Evolutionary conservation across 116 monocot genomes (phyloP).

Genomic region (Papilionanthe hybrid): DNA sequence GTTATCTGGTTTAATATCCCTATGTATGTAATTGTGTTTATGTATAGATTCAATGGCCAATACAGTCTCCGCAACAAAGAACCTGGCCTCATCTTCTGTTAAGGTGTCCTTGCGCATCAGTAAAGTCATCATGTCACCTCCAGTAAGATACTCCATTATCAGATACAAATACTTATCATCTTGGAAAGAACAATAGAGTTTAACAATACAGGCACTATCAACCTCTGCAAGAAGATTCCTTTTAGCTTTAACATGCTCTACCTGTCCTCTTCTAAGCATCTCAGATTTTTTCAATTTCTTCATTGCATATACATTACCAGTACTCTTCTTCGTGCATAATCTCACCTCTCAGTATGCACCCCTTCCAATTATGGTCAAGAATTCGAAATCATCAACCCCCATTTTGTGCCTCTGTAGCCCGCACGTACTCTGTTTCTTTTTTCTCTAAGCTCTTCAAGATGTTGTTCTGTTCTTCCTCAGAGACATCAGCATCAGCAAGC

Average conservation of each 20-base stretch:
- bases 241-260: conserved; percentile 93
- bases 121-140: conserved; percentile 94
- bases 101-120: conserved; percentile 89
- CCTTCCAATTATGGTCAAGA: conserved; percentile 92
- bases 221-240: conserved; percentile 94
- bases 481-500: conserved; percentile 93
- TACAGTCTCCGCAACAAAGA: conserved; percentile 86
- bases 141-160: conserved; percentile 94
- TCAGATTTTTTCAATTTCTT: conserved; percentile 95
- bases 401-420: conserved; percentile 91
- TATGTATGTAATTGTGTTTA: conserved; percentile 84
- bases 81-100: conserved; percentile 71
- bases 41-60: conserved; percentile 88
- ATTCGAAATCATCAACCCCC: conserved; percentile 95
- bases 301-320: conserved; percentile 84
- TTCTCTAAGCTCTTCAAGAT: conserved; percentile 86
- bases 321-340: conserved; percentile 74
- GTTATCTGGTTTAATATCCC: conserved; percentile 98
- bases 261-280: conserved; percentile 99
- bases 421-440: conserved; percentile 98
- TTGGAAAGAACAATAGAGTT: conserved; percentile 90
- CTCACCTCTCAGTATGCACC: conserved; percentile 96
- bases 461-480: conserved; percentile 87
- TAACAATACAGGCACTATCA: conserved; percentile 82
- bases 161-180: conserved; percentile 88